Evolutionary conservation across 257 asterid species (phyloP).

Genomic region (Lantana camara): DNA sequence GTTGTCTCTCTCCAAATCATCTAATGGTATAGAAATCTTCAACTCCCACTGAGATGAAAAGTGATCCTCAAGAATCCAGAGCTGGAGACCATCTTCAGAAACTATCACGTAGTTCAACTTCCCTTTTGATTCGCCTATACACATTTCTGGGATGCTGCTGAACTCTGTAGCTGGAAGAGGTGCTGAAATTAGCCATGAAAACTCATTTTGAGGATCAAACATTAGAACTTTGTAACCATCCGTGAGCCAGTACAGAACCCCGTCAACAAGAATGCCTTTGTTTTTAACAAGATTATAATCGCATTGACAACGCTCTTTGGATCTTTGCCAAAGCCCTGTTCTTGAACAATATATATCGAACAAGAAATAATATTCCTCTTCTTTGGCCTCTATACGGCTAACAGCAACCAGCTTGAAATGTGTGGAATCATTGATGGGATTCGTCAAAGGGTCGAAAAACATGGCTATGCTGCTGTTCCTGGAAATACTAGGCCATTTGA

Average conservation of each 20-base stretch:
- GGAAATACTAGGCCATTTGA: constrained; percentile 42
- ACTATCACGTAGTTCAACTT: constrained; percentile 42
- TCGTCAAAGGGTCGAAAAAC: constrained; percentile 49
- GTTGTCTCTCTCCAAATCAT: constrained; percentile 45
- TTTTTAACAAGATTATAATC: constrained; percentile 36
- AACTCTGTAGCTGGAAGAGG: constrained; percentile 52
- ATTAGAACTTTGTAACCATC: constrained; percentile 53
- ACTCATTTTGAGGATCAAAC: constrained; percentile 55
- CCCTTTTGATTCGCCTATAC: constrained; percentile 66
- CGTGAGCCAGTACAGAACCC: constrained; percentile 61
- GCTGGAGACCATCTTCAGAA: constrained; percentile 55
- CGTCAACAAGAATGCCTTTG: constrained; percentile 44
- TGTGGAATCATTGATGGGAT: constrained; percentile 37
- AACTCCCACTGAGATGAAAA: constrained; percentile 49
- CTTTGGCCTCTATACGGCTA: constrained; percentile 11
- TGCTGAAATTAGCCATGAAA: constrained; percentile 43
- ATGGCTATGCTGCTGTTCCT: constrained; percentile 40
- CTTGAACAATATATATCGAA: constrained; percentile 53
- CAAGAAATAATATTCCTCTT: constrained; percentile 29
- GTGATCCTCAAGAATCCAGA: constrained; percentile 56
- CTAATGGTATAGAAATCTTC: constrained; percentile 28
- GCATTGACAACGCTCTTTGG: constrained; percentile 40
- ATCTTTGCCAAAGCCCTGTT: constrained; percentile 50
- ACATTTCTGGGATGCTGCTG: constrained; percentile 40
- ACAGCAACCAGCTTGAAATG: constrained; percentile 52